Evolutionary conservation across 805 yeast species (phyloP).

Genomic region (Myxozyma monticola): DNA sequence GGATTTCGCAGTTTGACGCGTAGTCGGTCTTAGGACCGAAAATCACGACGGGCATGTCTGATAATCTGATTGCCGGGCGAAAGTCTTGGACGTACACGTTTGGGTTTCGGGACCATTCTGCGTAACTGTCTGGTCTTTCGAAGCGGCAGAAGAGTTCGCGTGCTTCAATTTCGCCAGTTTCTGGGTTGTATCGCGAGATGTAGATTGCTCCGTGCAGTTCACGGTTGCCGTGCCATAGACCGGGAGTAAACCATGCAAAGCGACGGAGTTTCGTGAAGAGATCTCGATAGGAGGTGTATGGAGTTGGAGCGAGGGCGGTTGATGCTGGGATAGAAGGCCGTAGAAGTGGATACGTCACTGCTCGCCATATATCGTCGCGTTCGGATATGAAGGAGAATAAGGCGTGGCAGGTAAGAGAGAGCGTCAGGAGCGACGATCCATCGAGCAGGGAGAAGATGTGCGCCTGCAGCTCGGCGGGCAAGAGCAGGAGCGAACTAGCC

Average conservation of each 20-base stretch:
- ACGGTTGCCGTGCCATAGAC: slow-evolving; percentile 36
- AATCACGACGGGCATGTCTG: slow-evolving; percentile 16
- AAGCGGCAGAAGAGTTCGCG: slow-evolving; percentile 22
- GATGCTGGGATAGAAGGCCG: slow-evolving; percentile 13
- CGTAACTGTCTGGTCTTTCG: slow-evolving; percentile 2
- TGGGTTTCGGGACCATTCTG: slow-evolving; percentile 19
- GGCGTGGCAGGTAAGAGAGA: slow-evolving; percentile 25
- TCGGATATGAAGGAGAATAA: slow-evolving; percentile 12
- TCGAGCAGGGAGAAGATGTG: slow-evolving; percentile 18
- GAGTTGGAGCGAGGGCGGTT: slow-evolving; percentile 17
- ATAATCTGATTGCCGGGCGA: slow-evolving; percentile 13
- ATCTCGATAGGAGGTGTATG: slow-evolving; percentile 25
- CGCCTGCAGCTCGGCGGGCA: slow-evolving; percentile 31
- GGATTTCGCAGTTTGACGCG: slow-evolving; percentile 21
- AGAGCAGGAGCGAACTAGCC: background rate
- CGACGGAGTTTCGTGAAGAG: slow-evolving; percentile 24
- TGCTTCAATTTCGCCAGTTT: slow-evolving; percentile 28
- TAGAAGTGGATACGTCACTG: slow-evolving; percentile 14
- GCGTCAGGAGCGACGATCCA: slow-evolving; percentile 25
- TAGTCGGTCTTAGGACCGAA: slow-evolving; percentile 18
- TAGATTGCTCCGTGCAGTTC: slow-evolving; percentile 33
- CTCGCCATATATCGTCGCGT: slow-evolving; percentile 31
- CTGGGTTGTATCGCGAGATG: slow-evolving; percentile 29
- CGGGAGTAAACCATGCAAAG: slow-evolving; percentile 34
- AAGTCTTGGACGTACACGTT: slow-evolving; percentile 16